Base-by-base conservation (phyloP, 108 stramenopile genomes). In the Skeletonema tropicum region DNA sequence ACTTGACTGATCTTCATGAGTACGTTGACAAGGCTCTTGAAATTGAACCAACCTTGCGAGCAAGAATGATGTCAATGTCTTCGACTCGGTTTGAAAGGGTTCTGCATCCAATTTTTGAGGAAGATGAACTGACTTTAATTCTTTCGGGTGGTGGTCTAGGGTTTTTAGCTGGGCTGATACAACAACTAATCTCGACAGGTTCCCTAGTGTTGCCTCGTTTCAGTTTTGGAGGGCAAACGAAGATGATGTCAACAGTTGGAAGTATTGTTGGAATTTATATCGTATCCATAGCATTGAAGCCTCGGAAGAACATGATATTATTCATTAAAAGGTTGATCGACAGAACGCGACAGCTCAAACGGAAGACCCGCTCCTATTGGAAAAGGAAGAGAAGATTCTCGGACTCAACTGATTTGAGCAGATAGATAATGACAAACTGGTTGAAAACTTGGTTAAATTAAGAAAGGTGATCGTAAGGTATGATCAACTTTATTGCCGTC, bases 71-170 rank as follows among this genome's bases (percentile, higher is more conserved):
- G 71, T 81, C 73, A 10, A 68, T 93, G 80, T 70, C 88, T 57
- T 66, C 85, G 15, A 32, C 49, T 9, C 87, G 89, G 30, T 93
- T 93, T 66, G 92, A 93, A 64, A 75, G 87, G 21, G 83, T 93
- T 1, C 82, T 93, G 2, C 92, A 92, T 65, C 91, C 92, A 4
- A 88, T 92, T 59, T 93, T 93, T 70, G 86, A 93, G 76, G 90
- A 89, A 57, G 92, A 93, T 58, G 92, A 93, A 67, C 70, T 87
- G 66, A 92, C 91, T 42, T 87, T 93, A 3, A 92, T 93, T 29
- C 42, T 91, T 5, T 83, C 90, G 5, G 92, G 92, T 14, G 92
- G 80, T 6, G 88, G 86, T n/a, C 62, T 93, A 1, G 92, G 92
- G 1, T 89, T 85, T 21, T 64, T 86, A 30, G 89, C 91, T 7